These are phyloP conservation scores for Diaporthe ilicicola DNA, from an alignment of 2,329 filamentous ascomycete genomes.

Conservation along the genomic window DNA sequence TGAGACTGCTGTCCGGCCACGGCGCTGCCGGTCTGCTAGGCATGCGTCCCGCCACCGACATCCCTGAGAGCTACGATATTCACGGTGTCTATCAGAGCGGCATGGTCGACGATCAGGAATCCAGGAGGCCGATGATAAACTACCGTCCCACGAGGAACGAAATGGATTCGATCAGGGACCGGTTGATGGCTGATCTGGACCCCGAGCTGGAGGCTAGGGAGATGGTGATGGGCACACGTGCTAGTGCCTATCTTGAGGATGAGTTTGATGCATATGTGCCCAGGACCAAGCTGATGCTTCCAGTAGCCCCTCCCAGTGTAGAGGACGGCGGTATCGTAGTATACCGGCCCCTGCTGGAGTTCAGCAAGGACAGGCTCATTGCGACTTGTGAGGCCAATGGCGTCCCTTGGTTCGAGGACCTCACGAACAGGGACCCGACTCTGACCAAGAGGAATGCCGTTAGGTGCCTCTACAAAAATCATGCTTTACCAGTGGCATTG, in stretches of 20 bases:
- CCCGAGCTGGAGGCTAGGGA: conserved; percentile 34
- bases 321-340: conserved; percentile 74
- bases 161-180: conserved; percentile 37
- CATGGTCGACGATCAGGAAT: conserved; percentile 55
- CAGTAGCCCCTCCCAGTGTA: conserved; percentile 44
- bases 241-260: conserved; percentile 34
- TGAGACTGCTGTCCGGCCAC: conserved; percentile 76
- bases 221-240: neutral
- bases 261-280: conserved; percentile 38
- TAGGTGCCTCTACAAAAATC: conserved; percentile 67
- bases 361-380: conserved; percentile 77
- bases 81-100: conserved; percentile 77
- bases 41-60: conserved; percentile 70
- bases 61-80: conserved; percentile 86
- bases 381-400: conserved; percentile 75
- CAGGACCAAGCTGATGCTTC: conserved; percentile 27
- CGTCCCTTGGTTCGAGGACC: conserved; percentile 83
- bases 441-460: conserved; percentile 85
- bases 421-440: conserved; percentile 80
- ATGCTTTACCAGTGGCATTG: conserved; percentile 74
- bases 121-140: conserved; percentile 47
- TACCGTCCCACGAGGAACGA: conserved; percentile 40
- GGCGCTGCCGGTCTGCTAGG: conserved; percentile 75
- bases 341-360: conserved; percentile 74
- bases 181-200: conserved; percentile 40